Conservation (phyloP, 2,329 filamentous ascomycete species). For the Rasamsonia emersonii region DNA sequence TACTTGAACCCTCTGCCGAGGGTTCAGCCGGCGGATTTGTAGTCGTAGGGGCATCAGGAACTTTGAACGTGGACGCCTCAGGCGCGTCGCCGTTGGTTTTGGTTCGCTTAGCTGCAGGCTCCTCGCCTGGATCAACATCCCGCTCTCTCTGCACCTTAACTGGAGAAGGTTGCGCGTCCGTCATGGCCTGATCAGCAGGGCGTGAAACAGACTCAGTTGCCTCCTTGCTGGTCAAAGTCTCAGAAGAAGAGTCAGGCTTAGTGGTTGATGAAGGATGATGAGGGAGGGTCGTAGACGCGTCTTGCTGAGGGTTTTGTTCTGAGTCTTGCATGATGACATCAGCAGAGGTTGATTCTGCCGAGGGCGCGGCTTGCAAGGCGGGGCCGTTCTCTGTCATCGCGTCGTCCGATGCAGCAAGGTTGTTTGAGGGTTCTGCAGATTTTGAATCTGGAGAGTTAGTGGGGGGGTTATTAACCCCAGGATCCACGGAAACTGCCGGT, state of each 20-base stretch:
- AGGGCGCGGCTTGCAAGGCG: neutral
- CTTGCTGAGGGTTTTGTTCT: slow-evolving; percentile 8
- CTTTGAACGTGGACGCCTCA: slow-evolving; percentile 37
- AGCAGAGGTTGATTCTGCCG: neutral
- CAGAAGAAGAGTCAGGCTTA: too few relatives aligned
- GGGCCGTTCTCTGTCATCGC: too few relatives aligned
- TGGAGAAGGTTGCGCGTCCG: slow-evolving; percentile 43
- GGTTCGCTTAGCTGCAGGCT: slow-evolving; percentile 71
- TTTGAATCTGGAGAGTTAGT: too few relatives aligned
- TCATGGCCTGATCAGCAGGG: slow-evolving; percentile 42
- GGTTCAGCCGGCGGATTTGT: slow-evolving; percentile 18
- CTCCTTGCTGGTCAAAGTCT: too few relatives aligned
- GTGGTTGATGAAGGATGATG: slow-evolving; percentile 22
- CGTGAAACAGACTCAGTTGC: slow-evolving; percentile 15
- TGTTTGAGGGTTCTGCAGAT: too few relatives aligned
- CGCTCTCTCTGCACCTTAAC: slow-evolving; percentile 64
- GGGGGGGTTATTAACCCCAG: too few relatives aligned
- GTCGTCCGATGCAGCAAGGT: too few relatives aligned
- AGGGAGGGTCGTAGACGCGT: slow-evolving; percentile 22
- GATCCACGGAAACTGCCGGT: too few relatives aligned
- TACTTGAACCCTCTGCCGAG: slow-evolving; percentile 13
- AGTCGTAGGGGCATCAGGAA: slow-evolving; percentile 33
- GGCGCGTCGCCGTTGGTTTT: slow-evolving; percentile 55
- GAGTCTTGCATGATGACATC: slow-evolving; percentile 1
- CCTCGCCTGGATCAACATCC: slow-evolving; percentile 57